These are phyloP conservation scores for Durotheca rogersii DNA, from an alignment of 495 filamentous ascomycete species.

Conservation along the genomic window DNA sequence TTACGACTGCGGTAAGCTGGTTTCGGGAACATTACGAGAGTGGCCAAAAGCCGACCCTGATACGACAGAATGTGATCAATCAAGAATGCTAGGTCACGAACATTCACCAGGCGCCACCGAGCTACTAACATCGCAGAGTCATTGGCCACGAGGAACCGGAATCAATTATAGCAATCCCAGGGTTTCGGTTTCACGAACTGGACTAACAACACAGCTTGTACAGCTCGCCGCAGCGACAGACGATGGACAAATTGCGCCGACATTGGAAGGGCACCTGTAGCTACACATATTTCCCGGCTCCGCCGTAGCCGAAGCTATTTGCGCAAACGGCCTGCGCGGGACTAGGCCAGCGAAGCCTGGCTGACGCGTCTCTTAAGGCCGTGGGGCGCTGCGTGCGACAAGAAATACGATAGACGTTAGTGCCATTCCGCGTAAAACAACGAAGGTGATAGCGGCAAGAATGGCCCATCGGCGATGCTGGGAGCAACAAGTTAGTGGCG, in stretches of 20 bases:
- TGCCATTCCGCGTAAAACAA: slow-evolving; percentile 25
- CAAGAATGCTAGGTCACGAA: too few relatives aligned
- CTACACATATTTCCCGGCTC: slow-evolving; percentile 3
- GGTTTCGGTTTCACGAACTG: not conserved
- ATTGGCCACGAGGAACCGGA: slow-evolving; percentile 12
- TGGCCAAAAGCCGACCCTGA: too few relatives aligned
- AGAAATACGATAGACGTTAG: slow-evolving; percentile 21
- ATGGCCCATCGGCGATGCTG: slow-evolving; percentile 14
- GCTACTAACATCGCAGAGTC: too few relatives aligned
- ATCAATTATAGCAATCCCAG: too few relatives aligned
- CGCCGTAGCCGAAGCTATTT: slow-evolving; percentile 2
- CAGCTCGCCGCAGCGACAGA: not conserved
- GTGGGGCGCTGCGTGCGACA: slow-evolving; percentile 6
- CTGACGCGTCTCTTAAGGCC: not conserved
- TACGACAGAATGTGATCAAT: too few relatives aligned
- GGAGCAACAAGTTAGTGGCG: slow-evolving; percentile 7
- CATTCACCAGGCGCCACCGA: too few relatives aligned
- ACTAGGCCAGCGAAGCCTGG: slow-evolving; percentile 6
- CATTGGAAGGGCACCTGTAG: not conserved
- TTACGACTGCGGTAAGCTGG: too few relatives aligned
- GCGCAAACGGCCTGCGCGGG: slow-evolving; percentile 5
- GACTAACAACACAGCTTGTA: slow-evolving; percentile 9
- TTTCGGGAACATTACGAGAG: too few relatives aligned
- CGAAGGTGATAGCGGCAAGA: slow-evolving; percentile 20
- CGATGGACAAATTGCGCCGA: slow-evolving; percentile 4